Evolutionary conservation across 345 rosid species (phyloP).

Genomic region (Citrus glauca): DNA sequence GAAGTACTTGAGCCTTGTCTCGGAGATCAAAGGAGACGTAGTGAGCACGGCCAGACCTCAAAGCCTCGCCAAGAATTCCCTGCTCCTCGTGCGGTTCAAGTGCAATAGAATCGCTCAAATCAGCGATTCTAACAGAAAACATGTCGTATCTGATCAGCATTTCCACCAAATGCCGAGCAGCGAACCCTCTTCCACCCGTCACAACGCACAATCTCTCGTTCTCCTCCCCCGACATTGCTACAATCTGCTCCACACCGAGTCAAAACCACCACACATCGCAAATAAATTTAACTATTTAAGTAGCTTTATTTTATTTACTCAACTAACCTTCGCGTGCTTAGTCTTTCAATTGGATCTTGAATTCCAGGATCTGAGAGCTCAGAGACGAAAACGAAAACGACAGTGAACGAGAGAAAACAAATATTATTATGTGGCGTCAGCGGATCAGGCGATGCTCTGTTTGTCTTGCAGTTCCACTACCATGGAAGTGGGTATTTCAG

Average conservation of each 20-base stretch:
- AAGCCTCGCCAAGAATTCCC: slow-evolving; percentile 62
- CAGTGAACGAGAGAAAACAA: neutral
- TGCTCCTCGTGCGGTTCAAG: slow-evolving; percentile 54
- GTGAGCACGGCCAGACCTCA: slow-evolving; percentile 59
- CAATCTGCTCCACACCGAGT: neutral
- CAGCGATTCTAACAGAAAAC: slow-evolving; percentile 68
- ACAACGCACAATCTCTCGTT: slow-evolving; percentile 70
- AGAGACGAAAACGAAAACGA: neutral
- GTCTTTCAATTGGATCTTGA: neutral
- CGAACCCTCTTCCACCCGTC: slow-evolving; percentile 93
- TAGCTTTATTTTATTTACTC: neutral
- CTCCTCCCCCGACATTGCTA: slow-evolving; percentile 35
- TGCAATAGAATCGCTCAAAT: slow-evolving; percentile 53
- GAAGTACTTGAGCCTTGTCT: slow-evolving; percentile 60
- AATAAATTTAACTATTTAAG: neutral
- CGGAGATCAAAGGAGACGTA: slow-evolving; percentile 75
- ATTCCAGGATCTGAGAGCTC: neutral
- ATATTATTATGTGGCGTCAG: neutral
- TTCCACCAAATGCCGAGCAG: slow-evolving; percentile 83
- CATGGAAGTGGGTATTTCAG: neutral
- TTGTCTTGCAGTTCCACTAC: neutral
- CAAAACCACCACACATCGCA: neutral
- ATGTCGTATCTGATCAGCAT: slow-evolving; percentile 53
- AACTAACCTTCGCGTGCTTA: neutral
- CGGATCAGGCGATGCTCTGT: neutral